A percentile compares a stretch with the other conserved stretches of the same genome.
Conservation (phyloP, 2,329 filamentous ascomycete genomes). For the Talaromyces sp. region DNA sequence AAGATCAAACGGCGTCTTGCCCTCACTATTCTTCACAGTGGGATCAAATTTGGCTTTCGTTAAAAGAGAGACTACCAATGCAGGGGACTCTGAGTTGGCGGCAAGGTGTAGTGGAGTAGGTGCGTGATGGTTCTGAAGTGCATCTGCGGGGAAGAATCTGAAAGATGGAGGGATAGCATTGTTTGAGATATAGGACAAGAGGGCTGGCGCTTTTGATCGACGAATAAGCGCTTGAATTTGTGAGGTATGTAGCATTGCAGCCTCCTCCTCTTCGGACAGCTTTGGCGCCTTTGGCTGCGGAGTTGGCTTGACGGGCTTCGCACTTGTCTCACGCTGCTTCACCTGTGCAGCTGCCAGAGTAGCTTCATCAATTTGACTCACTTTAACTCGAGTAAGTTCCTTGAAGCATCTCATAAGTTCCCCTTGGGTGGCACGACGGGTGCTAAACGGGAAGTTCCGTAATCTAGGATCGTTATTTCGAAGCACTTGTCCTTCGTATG, state of each 20-base stretch:
- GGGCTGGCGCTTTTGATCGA: constrained; percentile 79
- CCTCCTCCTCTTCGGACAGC: constrained; percentile 76
- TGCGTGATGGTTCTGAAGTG: constrained; percentile 68
- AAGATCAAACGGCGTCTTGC: constrained; percentile 81
- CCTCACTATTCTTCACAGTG: constrained; percentile 62
- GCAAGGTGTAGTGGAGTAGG: constrained; percentile 82
- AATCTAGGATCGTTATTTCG: constrained; percentile 72
- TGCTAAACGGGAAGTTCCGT: constrained; percentile 88
- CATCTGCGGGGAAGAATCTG: constrained; percentile 63
- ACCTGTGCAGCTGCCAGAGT: constrained; percentile 50
- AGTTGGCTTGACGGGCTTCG: constrained; percentile 28
- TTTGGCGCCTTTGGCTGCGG: constrained; percentile 50
- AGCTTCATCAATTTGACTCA: constrained; percentile 68
- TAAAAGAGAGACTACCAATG: constrained; percentile 72
- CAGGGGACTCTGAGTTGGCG: constrained; percentile 70
- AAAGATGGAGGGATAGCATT: constrained; percentile 70
- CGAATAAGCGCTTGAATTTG: constrained; percentile 85
- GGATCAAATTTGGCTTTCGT: constrained; percentile 71
- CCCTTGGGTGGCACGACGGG: constrained; percentile 81
- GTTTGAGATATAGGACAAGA: constrained; percentile 75
- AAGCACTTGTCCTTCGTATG: constrained; percentile 83
- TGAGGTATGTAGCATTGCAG: constrained; percentile 72
- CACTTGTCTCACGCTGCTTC: constrained; percentile 38
- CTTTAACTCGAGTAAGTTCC: constrained; percentile 85
- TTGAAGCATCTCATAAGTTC: constrained; percentile 94